Evolutionary conservation across 169 alveolate species (phyloP), one percentile per base, ranked within the genome.

Genomic region (Eimeria necatrix): DNA sequence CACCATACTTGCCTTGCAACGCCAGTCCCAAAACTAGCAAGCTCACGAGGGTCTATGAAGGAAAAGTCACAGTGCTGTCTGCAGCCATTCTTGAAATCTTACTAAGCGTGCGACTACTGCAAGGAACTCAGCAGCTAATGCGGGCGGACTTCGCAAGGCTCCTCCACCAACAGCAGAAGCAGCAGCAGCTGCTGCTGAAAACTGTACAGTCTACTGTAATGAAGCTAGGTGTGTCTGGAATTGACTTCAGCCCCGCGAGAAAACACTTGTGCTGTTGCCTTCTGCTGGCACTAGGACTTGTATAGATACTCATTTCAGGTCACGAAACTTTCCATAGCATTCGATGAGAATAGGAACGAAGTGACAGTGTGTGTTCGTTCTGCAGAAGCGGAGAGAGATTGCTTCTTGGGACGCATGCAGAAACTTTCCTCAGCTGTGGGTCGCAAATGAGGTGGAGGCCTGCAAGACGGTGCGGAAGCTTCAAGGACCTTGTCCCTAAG

Each of bases 371-470:
- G 51, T 76, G 64, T 24, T 32, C 46, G 48, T 76, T 46, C 16
- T 76, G 87, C 87, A 76, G 87, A 76, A n/a, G 87, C 87, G 32
- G 87, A 76, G 87, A 76, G 87, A 20, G 87, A 76, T n/a, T 12
- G 61, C 46, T 59, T 76, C 24, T 48, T 76, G 64, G 87, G 68
- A 48, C 87, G 87, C 87, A 49, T 76, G 87, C 87, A 76, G 87
- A 76, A 76, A 64, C 61, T 76, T 7, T 76, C 87, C 41, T 12
- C 87, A 20, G 4, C 20, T 49, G 87, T 76, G 51, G 48, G 61
- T 59, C 64, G 87, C 61, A 76, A 76, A 59, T 76, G 61, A 49
- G 41, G 87, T 32, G 87, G 41, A 22, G 81, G 53, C 41, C 41
- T 32, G 2, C 3, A 32, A 32, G 41, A 32, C 41, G 41, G 41